These are phyloP conservation scores for Lippia alba DNA, from an alignment of 305 asterid species.

Conservation along the genomic window DNA sequence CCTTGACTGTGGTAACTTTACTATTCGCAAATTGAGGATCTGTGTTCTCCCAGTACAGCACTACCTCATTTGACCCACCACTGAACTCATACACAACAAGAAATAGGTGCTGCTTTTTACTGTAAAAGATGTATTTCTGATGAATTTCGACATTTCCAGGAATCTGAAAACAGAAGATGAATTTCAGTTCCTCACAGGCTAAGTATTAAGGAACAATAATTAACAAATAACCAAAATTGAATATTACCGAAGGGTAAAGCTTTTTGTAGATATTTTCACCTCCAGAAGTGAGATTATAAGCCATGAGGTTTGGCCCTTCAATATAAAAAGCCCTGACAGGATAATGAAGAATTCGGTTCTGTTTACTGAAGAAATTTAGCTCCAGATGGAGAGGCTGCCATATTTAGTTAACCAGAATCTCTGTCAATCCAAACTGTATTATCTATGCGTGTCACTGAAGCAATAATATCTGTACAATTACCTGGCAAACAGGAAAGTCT, in stretches of 20 bases:
- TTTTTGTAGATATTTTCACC: slow-evolving; percentile 87
- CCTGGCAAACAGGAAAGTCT: slow-evolving; percentile 96
- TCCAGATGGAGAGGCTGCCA: slow-evolving; percentile 97
- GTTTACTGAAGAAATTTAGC: slow-evolving; percentile 89
- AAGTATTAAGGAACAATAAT: slow-evolving; percentile 33
- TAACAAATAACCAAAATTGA: slow-evolving; percentile 29
- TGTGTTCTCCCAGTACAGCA: slow-evolving; percentile 96
- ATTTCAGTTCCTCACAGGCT: slow-evolving; percentile 35
- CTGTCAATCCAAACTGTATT: slow-evolving; percentile 26
- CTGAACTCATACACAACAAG: slow-evolving; percentile 79
- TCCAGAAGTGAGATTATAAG: slow-evolving; percentile 93
- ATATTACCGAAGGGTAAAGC: slow-evolving; percentile 83
- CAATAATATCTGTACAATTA: slow-evolving; percentile 37
- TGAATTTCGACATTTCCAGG: slow-evolving; percentile 93
- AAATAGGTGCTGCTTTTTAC: slow-evolving; percentile 92
- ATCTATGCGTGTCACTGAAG: slow-evolving; percentile 16
- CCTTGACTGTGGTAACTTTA: slow-evolving; percentile 84
- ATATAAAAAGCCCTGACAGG: slow-evolving; percentile 94
- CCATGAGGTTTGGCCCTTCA: slow-evolving; percentile 94
- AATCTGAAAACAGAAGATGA: slow-evolving; percentile 58
- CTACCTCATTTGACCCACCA: slow-evolving; percentile 83
- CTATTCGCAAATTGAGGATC: slow-evolving; percentile 81
- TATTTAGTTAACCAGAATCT: slow-evolving; percentile 41
- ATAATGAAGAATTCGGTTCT: slow-evolving; percentile 92
- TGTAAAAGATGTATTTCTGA: slow-evolving; percentile 70